Evolutionary conservation across 768 basidiomycete species (phyloP).

Genomic region (Pleurotus giganteus): DNA sequence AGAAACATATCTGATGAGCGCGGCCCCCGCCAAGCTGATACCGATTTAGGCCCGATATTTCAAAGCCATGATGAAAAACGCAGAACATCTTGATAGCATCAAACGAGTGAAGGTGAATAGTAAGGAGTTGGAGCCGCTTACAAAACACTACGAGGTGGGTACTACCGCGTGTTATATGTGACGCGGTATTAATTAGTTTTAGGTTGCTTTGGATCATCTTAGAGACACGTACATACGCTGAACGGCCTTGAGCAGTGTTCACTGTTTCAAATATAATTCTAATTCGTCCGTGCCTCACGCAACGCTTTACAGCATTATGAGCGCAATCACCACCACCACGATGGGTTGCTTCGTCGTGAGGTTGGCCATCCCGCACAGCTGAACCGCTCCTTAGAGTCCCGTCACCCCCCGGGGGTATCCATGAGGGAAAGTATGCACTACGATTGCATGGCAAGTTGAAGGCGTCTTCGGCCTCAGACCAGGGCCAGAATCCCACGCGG

Average conservation of each 20-base stretch:
- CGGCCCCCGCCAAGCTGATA: background rate
- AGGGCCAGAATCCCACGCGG: no score
- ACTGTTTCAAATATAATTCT: no score
- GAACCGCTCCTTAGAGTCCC: no score
- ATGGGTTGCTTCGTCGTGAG: no score
- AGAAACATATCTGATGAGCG: conserved; percentile 10
- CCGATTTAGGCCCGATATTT: conserved; percentile 74
- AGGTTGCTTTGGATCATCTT: conserved; percentile 38
- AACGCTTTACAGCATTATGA: background rate
- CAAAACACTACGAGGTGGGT: conserved; percentile 66
- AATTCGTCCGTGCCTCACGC: background rate
- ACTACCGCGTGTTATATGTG: background rate
- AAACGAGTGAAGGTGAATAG: conserved; percentile 66
- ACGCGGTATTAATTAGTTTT: conserved; percentile 1
- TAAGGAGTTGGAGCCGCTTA: conserved; percentile 54
- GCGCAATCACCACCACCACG: no score
- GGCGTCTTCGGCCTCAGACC: no score
- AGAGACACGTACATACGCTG: conserved; percentile 36
- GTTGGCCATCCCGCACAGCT: no score
- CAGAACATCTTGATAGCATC: conserved; percentile 67
- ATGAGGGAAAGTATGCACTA: no score
- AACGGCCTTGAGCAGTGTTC: conserved; percentile 20
- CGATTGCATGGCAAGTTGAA: no score
- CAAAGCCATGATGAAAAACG: conserved; percentile 75
- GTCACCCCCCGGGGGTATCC: no score